These are phyloP conservation scores for Myriosclerotinia duriaeana DNA, from an alignment of 2,329 filamentous ascomycete genomes.

Conservation along the genomic window DNA sequence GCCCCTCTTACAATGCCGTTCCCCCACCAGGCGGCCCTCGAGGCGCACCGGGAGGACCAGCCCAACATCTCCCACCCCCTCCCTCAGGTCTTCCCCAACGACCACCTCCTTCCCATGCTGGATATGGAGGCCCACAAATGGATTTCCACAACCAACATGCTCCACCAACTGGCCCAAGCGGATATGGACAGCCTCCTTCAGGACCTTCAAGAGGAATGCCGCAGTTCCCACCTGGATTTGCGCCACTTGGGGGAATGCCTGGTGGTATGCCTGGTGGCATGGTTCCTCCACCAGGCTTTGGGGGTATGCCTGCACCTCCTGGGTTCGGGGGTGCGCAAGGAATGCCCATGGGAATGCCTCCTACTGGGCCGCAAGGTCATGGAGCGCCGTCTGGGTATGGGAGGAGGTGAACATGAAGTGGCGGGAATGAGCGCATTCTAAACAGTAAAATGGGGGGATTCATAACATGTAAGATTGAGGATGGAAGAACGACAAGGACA, in stretches of 20 bases:
- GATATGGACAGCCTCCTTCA: constrained; percentile 6
- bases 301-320: constrained; percentile 37
- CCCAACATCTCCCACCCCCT: constrained; percentile 52
- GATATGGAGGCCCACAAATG: constrained; percentile 63
- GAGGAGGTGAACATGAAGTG: constrained; percentile 7
- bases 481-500: too few relatives aligned
- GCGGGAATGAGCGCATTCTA: not conserved
- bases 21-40: constrained; percentile 39
- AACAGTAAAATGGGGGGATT: not conserved
- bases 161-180: constrained; percentile 45
- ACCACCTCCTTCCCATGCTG: constrained; percentile 67
- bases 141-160: constrained; percentile 47
- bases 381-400: constrained; percentile 27
- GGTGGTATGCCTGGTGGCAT: not conserved
- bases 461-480: not conserved
- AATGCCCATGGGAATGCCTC: constrained; percentile 36
- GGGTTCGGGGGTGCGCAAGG: constrained; percentile 34
- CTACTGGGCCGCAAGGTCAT: constrained; percentile 31
- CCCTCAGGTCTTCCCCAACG: constrained; percentile 57
- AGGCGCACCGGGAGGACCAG: constrained; percentile 46
- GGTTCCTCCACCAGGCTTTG: constrained; percentile 17
- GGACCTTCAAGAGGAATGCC: constrained; percentile 1
- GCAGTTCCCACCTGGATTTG: constrained; percentile 47
- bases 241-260: constrained; percentile 13
- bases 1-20: constrained; percentile 37